Base-by-base conservation (phyloP, 2,329 filamentous ascomycete species). In the Colletotrichum aenigma region DNA sequence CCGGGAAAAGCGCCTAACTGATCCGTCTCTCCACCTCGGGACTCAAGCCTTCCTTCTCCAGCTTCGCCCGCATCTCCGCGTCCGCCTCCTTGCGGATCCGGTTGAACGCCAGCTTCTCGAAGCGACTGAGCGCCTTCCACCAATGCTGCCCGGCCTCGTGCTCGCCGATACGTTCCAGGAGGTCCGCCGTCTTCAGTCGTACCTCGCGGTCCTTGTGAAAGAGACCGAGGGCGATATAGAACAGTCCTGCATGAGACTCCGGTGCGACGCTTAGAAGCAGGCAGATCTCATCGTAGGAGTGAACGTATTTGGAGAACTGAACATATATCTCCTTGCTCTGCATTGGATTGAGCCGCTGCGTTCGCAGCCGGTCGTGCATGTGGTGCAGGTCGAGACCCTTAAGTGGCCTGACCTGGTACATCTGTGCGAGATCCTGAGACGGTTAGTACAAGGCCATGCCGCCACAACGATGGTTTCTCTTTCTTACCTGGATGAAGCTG, bases 111-210 rank as follows among this genome's bases (percentile, higher is more conserved):
- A 98, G 86, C 85, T 96, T 97, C 79, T 96, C 94, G 82, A 98
- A 99, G 60, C 95, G 90, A 74, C 96, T 97, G 65, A 99, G 87
- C 34, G 92, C 92, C 78, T 90, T 92, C 95, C 96, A 99, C 90
- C 97, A 98, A 85, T 98, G 95, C 81, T 96, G 91, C 3, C 97
- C 97, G 12, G 96, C 97, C 81, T 97, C 94, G 84, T 99, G 96
- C 73, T 94, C 93, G 78, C 93, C 91, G 70, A 99, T 93, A 26
- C 96, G 91, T 79, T 96, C 95, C 26, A 99, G 85, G 43, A 99
- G 86, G 76, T 94, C 94, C 2, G 95, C 93, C 3, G 95, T 94
- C 71, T 92, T 92, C 79, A 94, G 86, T 43, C 97, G 90, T 13
- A 98, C 96, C 67, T 95, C 94, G 43, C 90, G 89, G 78, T 96